Base-by-base conservation (phyloP, 2,329 filamentous ascomycete genomes). In the Calonectria leucothoes region DNA sequence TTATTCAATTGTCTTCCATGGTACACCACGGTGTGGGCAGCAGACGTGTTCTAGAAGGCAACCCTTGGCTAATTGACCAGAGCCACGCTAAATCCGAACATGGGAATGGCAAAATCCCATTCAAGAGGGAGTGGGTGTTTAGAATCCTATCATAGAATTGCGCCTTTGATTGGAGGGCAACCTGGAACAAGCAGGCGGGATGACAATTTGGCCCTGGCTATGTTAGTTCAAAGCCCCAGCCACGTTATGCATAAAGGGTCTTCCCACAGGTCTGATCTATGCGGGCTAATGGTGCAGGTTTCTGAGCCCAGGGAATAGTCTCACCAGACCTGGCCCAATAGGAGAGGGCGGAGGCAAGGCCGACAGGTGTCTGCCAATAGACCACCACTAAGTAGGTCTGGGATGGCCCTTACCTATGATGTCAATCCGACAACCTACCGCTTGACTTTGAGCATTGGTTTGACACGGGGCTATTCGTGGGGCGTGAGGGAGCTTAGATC, bases 201-300 rank as follows among this genome's bases (percentile, higher is more conserved):
- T 27, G 23, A 42, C 23, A 29, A 15, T 2, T 42, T 29, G 10
- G 25, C 20, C 25, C 20, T 45, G 35, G 10, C 12, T 15, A 35
- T 37, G 45, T 55, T 55, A 35, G 27, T 29, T 23, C 20, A 35
- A 31, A 35, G 27, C 57, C 59, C 31, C 64, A 75, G 73, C 69
- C 71, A 73, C 73, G 67, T 42, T 71, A 69, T 80, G 77, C 78
- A 79, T 31, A 57, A 79, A 79, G 79, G 78, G 79, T 79, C 76
- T 71, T 76, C 67, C 76, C 73, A 69, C 51, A 23, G 27, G 51
- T 63, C 61, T 72, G 74, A 74, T 76, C 79, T 82, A 84, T 84
- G 73, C 67, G 70, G 72, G 72, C 81, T 82, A 83, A 71, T 31
- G 55, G 73, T 76, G 80, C 78, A 77, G 72, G 75, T 81, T 74